These are phyloP conservation scores for Yamadazyma sp. DNA, from an alignment of 805 yeast species.

Conservation along the genomic window DNA sequence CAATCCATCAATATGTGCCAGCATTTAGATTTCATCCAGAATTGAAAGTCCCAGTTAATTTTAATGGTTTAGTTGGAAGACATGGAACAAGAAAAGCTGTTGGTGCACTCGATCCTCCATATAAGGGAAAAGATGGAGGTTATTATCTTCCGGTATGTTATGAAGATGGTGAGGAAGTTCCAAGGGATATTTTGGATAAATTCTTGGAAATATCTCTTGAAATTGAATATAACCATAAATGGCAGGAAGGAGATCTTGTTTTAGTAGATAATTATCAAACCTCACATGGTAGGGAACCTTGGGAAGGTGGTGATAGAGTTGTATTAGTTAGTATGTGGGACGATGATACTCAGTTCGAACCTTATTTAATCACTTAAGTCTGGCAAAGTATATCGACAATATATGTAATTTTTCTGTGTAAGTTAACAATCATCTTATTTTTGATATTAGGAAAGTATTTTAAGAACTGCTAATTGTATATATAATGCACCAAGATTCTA, in stretches of 20 bases:
- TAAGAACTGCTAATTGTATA: no score
- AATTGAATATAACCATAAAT: conserved; percentile 22
- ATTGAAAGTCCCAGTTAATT: conserved; percentile 1
- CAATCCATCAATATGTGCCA: conserved; percentile 21
- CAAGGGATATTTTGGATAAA: conserved; percentile 5
- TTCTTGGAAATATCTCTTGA: conserved; percentile 7
- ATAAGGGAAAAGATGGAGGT: conserved; percentile 1
- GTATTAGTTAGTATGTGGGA: conserved; percentile 36
- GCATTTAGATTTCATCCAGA: conserved; percentile 7
- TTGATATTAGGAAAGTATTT: no score
- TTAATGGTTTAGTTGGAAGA: conserved; percentile 4
- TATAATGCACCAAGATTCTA: no score
- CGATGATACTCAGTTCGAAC: no score
- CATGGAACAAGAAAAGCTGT: conserved; percentile 1
- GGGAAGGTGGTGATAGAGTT: conserved; percentile 22
- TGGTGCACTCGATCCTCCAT: conserved; percentile 2
- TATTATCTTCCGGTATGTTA: conserved; percentile 4
- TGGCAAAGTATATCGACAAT: no score
- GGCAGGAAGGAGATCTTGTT: conserved; percentile 31
- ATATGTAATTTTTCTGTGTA: no score
- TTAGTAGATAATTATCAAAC: conserved; percentile 30
- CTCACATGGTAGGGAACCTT: conserved; percentile 30
- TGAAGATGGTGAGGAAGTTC: conserved; percentile 3
- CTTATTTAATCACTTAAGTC: no score
- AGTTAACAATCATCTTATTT: no score